Percentiles rank a stretch among this genome's conserved stretches.
Evolutionary conservation across 2,329 filamentous ascomycete species (phyloP).

Genomic region (Didymella lethalis): DNA sequence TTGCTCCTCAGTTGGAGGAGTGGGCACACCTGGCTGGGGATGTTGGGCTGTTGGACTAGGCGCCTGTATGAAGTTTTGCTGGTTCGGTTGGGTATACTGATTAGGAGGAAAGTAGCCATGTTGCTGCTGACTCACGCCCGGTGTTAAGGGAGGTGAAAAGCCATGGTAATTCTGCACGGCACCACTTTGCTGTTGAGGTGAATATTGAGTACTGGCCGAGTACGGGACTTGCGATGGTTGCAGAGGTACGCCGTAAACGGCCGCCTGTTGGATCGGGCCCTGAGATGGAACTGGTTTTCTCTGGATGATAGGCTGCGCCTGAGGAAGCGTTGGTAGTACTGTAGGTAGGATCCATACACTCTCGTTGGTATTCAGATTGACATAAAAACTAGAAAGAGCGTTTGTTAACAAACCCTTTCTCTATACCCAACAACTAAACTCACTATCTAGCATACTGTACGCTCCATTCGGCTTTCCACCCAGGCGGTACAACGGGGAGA

Average conservation of each 20-base stretch:
- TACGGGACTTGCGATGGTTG: not conserved
- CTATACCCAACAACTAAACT: not conserved
- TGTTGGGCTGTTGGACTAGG: not conserved
- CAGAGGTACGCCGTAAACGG: not conserved
- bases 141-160: not conserved
- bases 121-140: not conserved
- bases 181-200: not conserved
- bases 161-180: not conserved
- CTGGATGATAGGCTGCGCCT: not conserved
- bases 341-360: not conserved
- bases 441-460: conserved; percentile 20
- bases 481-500: not conserved
- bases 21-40: not conserved
- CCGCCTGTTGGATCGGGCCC: not conserved
- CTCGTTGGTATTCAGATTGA: not conserved
- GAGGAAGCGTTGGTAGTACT: not conserved
- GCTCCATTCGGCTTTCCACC: conserved; percentile 22
- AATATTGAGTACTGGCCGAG: not conserved
- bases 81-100: not conserved
- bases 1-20: not conserved
- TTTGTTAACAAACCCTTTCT: not conserved
- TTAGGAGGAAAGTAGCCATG: not conserved
- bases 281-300: not conserved
- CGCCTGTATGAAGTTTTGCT: not conserved
- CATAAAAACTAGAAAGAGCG: not conserved